Evolutionary conservation across 2,329 filamentous ascomycete genomes (phyloP), one percentile per base, ranked within the genome.

Genomic region (Pseudopyricularia javanii): DNA sequence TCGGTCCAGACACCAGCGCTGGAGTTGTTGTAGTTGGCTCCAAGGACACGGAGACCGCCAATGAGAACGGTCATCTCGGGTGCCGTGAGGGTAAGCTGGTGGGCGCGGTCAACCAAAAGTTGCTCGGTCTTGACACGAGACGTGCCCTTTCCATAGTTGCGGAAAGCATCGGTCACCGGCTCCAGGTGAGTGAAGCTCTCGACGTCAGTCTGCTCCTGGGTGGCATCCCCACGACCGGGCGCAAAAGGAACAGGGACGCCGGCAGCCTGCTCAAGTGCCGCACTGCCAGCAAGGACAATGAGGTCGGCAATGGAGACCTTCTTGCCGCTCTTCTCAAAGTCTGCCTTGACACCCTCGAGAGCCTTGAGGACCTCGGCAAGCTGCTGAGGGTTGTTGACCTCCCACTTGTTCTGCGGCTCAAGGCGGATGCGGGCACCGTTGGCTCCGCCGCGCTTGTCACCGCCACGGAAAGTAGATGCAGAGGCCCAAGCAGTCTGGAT

Each of bases 381-480:
- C 68, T 85, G 78, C 1, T 73, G 60, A 28, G 85, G 85, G 73
- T 88, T 86, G 78, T 91, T 91, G 64, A 82, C 76, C 62, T 79
- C 69, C 86, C 86, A 91, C 66, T 79, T 72, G 60, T 80, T 81
- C 70, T 86, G 82, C 24, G 86, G 86, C 56, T 76, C 72, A 11
- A 91, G 83, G 33, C 84, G 82, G 61, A 91, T 87, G 60, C 86
- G 86, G 14, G 80, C 86, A 60, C 86, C 86, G 62, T 91, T 91
- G 69, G 86, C 86, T 63, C 86, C 86, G 59, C 86, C 86, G 58
- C 86, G 86, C 80, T 90, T 90, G 74, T 91, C 86, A 59, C 80
- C 78, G 59, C 81, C 78, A 56, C 85, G 84, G 80, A 84, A 88
- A 30, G 82, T 83, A 2, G 84, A 83, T 24, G 84, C 83, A 0